These are phyloP conservation scores for Peronospora belbahrii DNA, from an alignment of 352 stramenopile genomes.

Conservation along the genomic window DNA sequence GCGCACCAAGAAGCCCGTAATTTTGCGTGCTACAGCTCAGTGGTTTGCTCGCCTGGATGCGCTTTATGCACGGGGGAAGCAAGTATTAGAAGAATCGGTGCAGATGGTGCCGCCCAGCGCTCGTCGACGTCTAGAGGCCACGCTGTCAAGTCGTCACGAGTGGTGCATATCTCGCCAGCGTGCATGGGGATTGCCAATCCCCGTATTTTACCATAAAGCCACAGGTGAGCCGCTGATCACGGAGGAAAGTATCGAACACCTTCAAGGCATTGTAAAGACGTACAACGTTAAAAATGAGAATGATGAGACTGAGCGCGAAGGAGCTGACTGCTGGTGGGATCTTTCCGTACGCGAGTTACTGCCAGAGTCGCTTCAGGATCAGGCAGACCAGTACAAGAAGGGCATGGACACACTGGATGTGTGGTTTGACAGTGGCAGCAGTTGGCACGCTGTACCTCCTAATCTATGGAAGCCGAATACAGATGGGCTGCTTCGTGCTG, in stretches of 20 bases:
- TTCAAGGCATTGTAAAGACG: constrained; percentile 54
- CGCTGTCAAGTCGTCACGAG: constrained; percentile 86
- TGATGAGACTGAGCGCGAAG: constrained; percentile 58
- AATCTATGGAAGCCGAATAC: constrained; percentile 32
- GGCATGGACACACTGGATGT: constrained; percentile 98
- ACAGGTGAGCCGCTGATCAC: constrained; percentile 89
- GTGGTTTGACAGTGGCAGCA: constrained; percentile 96
- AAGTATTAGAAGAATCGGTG: constrained; percentile 58
- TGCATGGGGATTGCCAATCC: constrained; percentile 97
- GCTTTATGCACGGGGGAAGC: constrained; percentile 79
- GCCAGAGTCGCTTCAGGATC: constrained; percentile 39
- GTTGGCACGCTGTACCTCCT: constrained; percentile 58
- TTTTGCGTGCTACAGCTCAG: constrained; percentile 96
- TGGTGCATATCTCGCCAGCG: constrained; percentile 99
- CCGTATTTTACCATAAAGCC: constrained; percentile 94
- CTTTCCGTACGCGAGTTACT: constrained; percentile 72
- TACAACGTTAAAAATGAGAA: constrained; percentile 30
- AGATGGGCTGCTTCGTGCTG: constrained; percentile 70
- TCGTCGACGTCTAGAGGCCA: constrained; percentile 77
- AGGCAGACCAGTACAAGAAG: constrained; percentile 89
- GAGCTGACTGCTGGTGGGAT: constrained; percentile 95
- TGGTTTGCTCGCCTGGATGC: constrained; percentile 97
- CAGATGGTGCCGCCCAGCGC: constrained; percentile 89
- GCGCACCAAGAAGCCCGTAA: constrained; percentile 98
- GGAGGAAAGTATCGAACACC: constrained; percentile 81